Evolutionary conservation across 345 rosid species (phyloP).

Genomic region (Erysimum cheiranthoides): DNA sequence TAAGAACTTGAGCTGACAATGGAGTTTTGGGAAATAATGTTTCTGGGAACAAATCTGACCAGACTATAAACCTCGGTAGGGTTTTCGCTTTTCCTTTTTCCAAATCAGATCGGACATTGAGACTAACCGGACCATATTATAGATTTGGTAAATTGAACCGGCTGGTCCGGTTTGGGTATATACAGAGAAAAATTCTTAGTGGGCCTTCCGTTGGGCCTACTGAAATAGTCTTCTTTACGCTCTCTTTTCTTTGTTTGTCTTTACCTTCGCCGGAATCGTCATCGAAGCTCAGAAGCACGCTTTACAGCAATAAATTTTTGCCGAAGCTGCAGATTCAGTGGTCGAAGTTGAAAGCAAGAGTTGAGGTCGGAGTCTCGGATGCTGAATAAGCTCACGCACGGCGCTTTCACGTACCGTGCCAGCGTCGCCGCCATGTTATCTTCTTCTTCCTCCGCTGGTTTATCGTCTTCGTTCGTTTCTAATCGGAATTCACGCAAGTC

Average conservation of each 20-base stretch:
- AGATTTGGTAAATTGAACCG: background rate
- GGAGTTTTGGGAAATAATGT: conserved; percentile 23
- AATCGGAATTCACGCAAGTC: conserved; percentile 40
- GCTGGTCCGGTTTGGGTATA: background rate
- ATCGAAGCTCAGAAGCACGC: conserved; percentile 14
- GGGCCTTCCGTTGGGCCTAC: conserved; percentile 38
- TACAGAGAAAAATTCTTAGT: background rate
- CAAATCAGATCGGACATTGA: background rate
- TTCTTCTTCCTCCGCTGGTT: conserved; percentile 39
- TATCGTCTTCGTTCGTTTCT: conserved; percentile 38
- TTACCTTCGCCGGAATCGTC: conserved; percentile 27
- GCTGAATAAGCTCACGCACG: conserved; percentile 40
- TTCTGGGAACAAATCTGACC: conserved; percentile 27
- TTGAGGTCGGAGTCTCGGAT: conserved; percentile 32
- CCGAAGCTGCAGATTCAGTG: conserved; percentile 24
- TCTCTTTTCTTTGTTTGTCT: background rate
- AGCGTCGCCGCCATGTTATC: conserved; percentile 43
- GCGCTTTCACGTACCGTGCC: conserved; percentile 38
- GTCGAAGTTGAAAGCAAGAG: background rate
- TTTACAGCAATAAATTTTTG: background rate
- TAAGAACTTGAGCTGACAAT: conserved; percentile 25
- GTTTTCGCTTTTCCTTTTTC: conserved; percentile 35
- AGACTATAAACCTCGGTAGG: conserved; percentile 33
- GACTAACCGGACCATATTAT: conserved; percentile 9
- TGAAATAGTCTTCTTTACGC: background rate